Base-by-base conservation (phyloP, 768 basidiomycete species). In the Xerocomus spinulosus region DNA sequence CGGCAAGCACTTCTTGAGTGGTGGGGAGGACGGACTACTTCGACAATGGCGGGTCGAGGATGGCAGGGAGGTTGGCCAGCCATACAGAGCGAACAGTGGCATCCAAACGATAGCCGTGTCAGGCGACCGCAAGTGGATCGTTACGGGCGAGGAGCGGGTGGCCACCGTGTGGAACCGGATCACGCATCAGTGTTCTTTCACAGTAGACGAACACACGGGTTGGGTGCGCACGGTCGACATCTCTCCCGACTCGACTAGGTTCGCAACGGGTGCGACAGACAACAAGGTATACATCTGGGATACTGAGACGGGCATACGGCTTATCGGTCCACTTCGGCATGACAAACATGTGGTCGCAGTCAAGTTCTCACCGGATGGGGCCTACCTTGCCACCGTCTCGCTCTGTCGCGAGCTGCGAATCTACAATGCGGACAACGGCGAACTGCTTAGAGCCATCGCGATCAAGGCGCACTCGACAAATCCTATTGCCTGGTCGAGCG, bases 301-400 rank as follows among this genome's bases (percentile, higher is more conserved):
- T 6, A 30, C 50, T 7, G 35, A 35, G 5, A 55, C 48, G 6
- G 52, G 54, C 7, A 26, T 30, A 26, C 45, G 43, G 1, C 42
- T 56, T 17, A 28, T 45, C 9, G 54, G 54, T 14, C 54, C 54
- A 0, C 49, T 56, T 13, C 15, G 47, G 17, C 52, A 56, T 21
- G 38, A 47, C n/a, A 44, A 34, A 12, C 44, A 46, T 7, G 42
- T 56, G 4, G 42, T 14, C 4, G 35, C 42, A 0, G 48, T 47
- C 30, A 44, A 36, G 25, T 55, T 55, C 39, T 55, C 54, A n/a
- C 54, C 52, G 0, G 39, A 55, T 9, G 52, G 48, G 1, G 28
- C 34, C 9, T 36, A 17, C 12, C 32, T 55, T 1, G 46, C 37
- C 9, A 54, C 45, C 4, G 17, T 41, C 39, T 41, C 38, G 6